Evolutionary conservation across 2,329 filamentous ascomycete genomes (phyloP).

Genomic region (Fusarium sp.): DNA sequence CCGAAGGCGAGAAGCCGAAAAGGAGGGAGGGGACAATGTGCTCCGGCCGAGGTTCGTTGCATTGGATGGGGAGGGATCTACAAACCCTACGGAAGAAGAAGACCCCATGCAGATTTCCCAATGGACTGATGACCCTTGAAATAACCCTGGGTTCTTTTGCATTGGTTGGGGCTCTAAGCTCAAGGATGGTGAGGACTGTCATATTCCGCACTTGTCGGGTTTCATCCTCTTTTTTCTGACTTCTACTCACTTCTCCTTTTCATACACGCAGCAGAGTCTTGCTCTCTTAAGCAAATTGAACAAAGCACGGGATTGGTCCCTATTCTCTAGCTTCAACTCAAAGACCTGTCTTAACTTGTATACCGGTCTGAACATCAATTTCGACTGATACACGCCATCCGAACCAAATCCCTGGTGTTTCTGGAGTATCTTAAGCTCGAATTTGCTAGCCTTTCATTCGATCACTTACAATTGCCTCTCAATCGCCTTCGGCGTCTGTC

Average conservation of each 20-base stretch:
- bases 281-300: neutral
- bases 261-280: neutral
- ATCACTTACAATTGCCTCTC: neutral
- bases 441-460: neutral
- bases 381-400: too few relatives aligned
- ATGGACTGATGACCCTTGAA: constrained; percentile 1
- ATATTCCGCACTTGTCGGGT: neutral
- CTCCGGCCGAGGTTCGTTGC: constrained; percentile 31
- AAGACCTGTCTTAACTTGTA: neutral
- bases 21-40: constrained; percentile 17
- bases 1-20: constrained; percentile 33
- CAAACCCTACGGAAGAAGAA: constrained; percentile 6
- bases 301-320: too few relatives aligned
- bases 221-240: neutral
- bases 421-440: neutral
- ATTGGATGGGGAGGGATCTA: constrained; percentile 20
- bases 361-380: neutral
- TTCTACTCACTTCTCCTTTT: neutral
- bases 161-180: constrained; percentile 5
- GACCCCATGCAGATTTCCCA: neutral
- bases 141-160: neutral
- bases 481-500: neutral
- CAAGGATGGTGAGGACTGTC: constrained; percentile 1
- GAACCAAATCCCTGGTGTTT: neutral
- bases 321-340: neutral